phyloP scores from a whole-genome alignment of 169 alveolate species.

The Cyclospora cayetanensis region DNA sequence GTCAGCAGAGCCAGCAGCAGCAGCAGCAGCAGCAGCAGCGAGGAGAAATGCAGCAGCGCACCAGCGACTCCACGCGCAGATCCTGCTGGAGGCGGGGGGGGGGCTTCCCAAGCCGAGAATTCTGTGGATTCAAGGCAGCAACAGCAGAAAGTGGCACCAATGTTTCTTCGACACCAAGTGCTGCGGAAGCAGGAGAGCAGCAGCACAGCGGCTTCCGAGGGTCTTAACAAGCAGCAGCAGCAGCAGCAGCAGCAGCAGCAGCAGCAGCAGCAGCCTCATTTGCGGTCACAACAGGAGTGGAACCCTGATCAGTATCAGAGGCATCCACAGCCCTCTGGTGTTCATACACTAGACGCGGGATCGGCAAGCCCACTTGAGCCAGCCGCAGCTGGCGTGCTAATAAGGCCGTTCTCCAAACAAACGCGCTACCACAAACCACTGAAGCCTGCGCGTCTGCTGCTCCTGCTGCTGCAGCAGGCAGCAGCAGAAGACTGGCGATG shows the following conservation, averaged over 20 bases:
- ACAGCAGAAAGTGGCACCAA: too few relatives aligned
- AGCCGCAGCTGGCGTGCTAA: neutral
- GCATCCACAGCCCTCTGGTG: too few relatives aligned
- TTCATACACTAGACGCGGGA: too few relatives aligned
- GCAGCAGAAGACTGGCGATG: constrained; percentile 7
- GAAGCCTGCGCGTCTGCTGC: neutral
- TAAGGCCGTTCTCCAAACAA: neutral
- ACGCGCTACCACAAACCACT: neutral
- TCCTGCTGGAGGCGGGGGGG: neutral
- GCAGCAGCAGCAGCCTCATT: neutral
- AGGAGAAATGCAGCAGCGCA: neutral
- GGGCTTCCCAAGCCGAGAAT: neutral
- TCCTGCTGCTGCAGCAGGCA: constrained; percentile 38
- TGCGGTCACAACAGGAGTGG: too few relatives aligned
- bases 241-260: constrained; percentile 10
- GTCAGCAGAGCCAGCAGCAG: neutral
- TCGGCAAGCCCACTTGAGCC: too few relatives aligned
- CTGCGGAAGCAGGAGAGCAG: constrained; percentile 3
- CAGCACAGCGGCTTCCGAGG: too few relatives aligned
- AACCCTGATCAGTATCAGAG: too few relatives aligned
- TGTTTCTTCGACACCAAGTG: neutral
- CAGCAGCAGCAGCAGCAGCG: neutral
- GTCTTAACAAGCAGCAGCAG: neutral
- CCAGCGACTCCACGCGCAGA: neutral
- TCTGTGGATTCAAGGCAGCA: neutral